These are phyloP conservation scores for Sanguinoderma infundibulare DNA, from an alignment of 1,284 basidiomycete species.

Conservation along the genomic window DNA sequence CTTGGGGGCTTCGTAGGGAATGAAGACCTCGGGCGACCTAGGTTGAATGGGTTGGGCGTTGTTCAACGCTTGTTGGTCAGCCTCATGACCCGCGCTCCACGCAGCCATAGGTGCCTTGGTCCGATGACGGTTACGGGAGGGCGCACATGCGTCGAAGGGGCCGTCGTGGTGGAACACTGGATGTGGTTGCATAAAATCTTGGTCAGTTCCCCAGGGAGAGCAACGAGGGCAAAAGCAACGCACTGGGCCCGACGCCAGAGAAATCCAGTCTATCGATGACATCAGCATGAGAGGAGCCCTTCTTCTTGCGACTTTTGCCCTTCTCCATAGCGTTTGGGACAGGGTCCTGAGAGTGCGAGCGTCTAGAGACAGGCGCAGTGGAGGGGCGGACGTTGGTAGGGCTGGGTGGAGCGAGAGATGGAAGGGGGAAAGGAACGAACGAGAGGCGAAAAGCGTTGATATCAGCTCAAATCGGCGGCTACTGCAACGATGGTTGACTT, in stretches of 20 bases:
- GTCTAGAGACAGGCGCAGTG: conserved; percentile 48
- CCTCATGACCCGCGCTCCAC: conserved; percentile 60
- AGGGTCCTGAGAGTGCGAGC: conserved; percentile 76
- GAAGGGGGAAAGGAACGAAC: conserved; percentile 18
- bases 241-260: conserved; percentile 76
- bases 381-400: conserved; percentile 35
- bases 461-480: conserved; percentile 22
- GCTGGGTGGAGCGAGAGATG: conserved; percentile 27
- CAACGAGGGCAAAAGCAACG: conserved; percentile 36
- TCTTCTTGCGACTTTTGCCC: conserved; percentile 58
- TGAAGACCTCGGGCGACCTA: conserved; percentile 49
- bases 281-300: conserved; percentile 72
- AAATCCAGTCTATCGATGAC: conserved; percentile 70
- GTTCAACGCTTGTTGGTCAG: conserved; percentile 40
- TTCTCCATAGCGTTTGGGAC: conserved; percentile 54
- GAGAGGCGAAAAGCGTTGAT: conserved; percentile 10
- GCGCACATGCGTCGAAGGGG: conserved; percentile 86
- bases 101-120: conserved; percentile 82
- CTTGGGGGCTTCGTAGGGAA: conserved; percentile 65
- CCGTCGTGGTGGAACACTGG: conserved; percentile 89
- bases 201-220: not conserved
- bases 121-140: conserved; percentile 80
- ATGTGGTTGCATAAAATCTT: conserved; percentile 34
- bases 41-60: conserved; percentile 37
- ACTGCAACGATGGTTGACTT: conserved; percentile 28